Evolutionary conservation across 805 yeast species (phyloP).

Genomic region (Yarrowia sp.): DNA sequence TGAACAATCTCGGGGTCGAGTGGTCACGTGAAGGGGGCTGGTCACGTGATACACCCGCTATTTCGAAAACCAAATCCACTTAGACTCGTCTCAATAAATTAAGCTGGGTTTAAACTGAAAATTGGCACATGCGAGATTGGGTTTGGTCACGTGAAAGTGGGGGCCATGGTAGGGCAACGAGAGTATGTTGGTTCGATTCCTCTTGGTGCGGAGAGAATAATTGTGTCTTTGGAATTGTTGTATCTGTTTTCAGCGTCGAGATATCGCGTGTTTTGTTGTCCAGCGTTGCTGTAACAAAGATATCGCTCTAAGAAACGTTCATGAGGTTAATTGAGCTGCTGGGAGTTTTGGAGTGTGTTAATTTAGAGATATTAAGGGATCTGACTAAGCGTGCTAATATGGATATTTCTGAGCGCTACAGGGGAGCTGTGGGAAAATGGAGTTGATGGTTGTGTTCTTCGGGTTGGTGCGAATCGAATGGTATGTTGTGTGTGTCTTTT

Average conservation of each 20-base stretch:
- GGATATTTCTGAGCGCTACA: neutral
- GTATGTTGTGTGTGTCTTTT: too few species aligned
- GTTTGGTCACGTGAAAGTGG: conserved; percentile 11
- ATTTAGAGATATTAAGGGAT: too few species aligned
- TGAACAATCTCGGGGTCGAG: too few species aligned
- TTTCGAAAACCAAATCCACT: neutral
- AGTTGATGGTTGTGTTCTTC: neutral
- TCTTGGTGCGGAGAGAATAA: neutral
- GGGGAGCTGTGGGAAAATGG: neutral
- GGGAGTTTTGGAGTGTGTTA: conserved; percentile 8
- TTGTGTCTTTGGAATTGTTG: neutral
- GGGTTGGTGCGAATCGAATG: too few species aligned
- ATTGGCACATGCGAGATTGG: conserved; percentile 30
- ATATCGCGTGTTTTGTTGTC: too few species aligned
- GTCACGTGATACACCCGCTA: neutral
- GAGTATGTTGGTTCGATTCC: too few species aligned
- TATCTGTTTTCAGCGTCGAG: too few species aligned
- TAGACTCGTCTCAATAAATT: conserved; percentile 5
- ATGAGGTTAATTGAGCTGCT: neutral
- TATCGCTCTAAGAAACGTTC: too few species aligned
- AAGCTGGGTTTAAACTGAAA: conserved; percentile 37
- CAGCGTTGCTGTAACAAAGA: too few species aligned
- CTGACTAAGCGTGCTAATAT: too few species aligned
- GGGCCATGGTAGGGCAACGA: neutral
- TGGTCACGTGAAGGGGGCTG: neutral